phyloP scores from a whole-genome alignment of 345 rosid species.

The Physaria fendleri region DNA sequence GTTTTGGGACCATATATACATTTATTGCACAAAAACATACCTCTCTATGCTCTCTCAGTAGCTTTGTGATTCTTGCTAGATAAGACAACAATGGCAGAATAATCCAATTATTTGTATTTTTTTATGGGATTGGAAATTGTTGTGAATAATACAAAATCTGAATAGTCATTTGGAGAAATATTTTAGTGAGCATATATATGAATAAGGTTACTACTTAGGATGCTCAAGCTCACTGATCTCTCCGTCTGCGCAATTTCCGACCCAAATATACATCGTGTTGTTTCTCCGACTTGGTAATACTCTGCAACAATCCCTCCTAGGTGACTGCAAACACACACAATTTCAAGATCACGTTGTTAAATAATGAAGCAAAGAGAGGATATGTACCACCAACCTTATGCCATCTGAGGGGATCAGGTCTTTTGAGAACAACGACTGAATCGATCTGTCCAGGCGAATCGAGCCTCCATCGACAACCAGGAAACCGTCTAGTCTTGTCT shows the following conservation, averaged over 20 bases:
- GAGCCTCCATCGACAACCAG: constrained; percentile 60
- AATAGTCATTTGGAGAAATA: background rate
- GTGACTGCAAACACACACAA: constrained; percentile 43
- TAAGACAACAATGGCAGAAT: constrained; percentile 18
- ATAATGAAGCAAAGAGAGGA: background rate
- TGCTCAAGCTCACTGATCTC: constrained; percentile 53
- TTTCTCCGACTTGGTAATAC: constrained; percentile 50
- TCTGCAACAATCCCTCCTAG: constrained; percentile 81
- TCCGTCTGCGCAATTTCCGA: constrained; percentile 56
- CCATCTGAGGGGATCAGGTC: constrained; percentile 64
- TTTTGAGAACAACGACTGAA: constrained; percentile 54
- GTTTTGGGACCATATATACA: constrained; percentile 17
- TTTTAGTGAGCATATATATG: background rate
- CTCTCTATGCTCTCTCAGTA: background rate
- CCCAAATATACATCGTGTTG: constrained; percentile 54
- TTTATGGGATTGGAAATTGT: background rate
- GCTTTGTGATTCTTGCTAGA: constrained; percentile 4
- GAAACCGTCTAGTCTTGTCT: constrained; percentile 30
- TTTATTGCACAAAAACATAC: background rate
- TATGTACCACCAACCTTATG: constrained; percentile 40
- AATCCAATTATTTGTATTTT: too few species aligned
- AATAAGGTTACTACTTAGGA: constrained; percentile 21
- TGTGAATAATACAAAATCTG: background rate
- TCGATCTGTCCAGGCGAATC: constrained; percentile 51
- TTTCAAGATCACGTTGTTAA: background rate